These are phyloP conservation scores for Diaporthe sp. DNA, from an alignment of 2,329 filamentous ascomycete species.

Conservation along the genomic window DNA sequence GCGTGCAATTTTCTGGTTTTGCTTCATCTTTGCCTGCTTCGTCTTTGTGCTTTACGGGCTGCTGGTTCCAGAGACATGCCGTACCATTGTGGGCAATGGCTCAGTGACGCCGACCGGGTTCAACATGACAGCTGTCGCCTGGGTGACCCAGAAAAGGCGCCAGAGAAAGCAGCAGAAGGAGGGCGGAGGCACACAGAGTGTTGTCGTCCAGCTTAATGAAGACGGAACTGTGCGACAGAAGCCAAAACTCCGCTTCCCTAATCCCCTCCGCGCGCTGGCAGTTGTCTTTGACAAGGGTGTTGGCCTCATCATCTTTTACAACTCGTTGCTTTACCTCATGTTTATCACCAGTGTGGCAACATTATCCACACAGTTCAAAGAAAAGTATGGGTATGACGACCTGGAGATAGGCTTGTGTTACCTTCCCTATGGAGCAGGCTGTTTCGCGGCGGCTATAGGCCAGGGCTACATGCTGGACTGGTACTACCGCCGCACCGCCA, in stretches of 20 bases:
- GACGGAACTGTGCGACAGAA: conserved; percentile 26
- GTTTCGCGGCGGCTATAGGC: conserved; percentile 60
- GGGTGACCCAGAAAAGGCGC: conserved; percentile 49
- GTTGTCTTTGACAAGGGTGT: conserved; percentile 71
- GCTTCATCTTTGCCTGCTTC: conserved; percentile 64
- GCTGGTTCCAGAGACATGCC: conserved; percentile 70
- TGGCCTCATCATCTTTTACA: conserved; percentile 64
- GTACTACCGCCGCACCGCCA: conserved; percentile 79
- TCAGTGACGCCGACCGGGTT: conserved; percentile 68
- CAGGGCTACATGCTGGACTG: conserved; percentile 72
- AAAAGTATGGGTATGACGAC: conserved; percentile 64
- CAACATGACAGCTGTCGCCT: conserved; percentile 70
- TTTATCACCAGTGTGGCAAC: conserved; percentile 68
- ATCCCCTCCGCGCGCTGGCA: conserved; percentile 66
- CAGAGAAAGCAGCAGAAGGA: conserved; percentile 51
- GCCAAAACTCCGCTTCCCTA: conserved; percentile 63
- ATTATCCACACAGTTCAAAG: conserved; percentile 63
- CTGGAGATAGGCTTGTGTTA: conserved; percentile 67
- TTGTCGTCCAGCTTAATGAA: neutral
- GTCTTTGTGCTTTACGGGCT: conserved; percentile 68
- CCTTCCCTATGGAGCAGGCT: conserved; percentile 66
- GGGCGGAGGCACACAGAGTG: conserved; percentile 48
- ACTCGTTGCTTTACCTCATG: conserved; percentile 66
- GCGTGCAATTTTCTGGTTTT: conserved; percentile 79
- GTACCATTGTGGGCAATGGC: conserved; percentile 73